These are phyloP conservation scores for Syzygium grande DNA, from an alignment of 345 rosid genomes.

Conservation along the genomic window DNA sequence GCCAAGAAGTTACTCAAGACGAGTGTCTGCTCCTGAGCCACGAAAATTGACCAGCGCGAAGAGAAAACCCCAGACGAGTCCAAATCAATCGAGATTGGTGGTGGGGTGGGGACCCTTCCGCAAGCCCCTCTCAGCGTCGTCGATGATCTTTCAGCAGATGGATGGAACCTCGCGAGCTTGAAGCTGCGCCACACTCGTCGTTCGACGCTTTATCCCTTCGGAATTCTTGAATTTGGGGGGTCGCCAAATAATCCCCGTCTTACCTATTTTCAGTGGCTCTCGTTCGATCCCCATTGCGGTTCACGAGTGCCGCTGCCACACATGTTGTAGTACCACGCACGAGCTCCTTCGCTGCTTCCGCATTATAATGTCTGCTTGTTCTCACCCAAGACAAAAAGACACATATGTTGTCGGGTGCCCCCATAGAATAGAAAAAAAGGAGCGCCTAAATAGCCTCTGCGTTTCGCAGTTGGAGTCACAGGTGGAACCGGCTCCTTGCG, in stretches of 20 bases:
- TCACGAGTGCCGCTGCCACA: background rate
- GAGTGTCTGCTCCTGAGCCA: background rate
- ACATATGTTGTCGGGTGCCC: background rate
- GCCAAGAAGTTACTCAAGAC: background rate
- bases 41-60: background rate
- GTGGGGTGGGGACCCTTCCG: background rate
- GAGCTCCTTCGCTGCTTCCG: background rate
- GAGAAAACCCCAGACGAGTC: background rate
- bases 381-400: background rate
- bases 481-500: background rate
- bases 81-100: background rate
- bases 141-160: background rate
- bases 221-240: background rate
- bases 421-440: background rate
- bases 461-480: background rate
- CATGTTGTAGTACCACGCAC: background rate
- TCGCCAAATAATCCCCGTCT: background rate
- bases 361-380: background rate
- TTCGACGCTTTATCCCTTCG: constrained; percentile 25
- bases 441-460: background rate
- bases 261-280: background rate
- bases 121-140: background rate
- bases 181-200: constrained; percentile 46
- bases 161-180: constrained; percentile 11
- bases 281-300: background rate